Evolutionary conservation across 768 basidiomycete genomes (phyloP), one percentile per base, ranked within the genome.

Genomic region (Leccinum subgranulosum): DNA sequence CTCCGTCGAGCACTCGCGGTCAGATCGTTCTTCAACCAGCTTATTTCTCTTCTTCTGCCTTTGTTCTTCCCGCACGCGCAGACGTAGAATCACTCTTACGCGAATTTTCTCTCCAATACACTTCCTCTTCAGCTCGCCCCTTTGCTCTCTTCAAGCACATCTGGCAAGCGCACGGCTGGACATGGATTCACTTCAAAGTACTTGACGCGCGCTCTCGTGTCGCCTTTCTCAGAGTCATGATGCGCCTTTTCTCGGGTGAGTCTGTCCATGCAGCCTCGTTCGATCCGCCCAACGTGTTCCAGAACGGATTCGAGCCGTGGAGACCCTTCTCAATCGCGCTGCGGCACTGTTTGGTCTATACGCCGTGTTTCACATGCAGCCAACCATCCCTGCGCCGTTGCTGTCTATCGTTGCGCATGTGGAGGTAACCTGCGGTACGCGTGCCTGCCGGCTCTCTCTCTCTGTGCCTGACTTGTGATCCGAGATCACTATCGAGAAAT

Each of bases 21-120:
- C 82, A 85, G 23, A 69, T 86, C 60, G 73, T 81, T 39, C 72
- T 92, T 10, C 90, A 92, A 64, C 89, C 88, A 1, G 75, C 78
- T 19, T 92, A 88, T 70, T 93, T 90, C 67, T 87, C 89, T 0
- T 92, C 90, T 3, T 88, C 88, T 0, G 66, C 87, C 23, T 93
- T 86, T 69, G 83, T 90, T 9, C 72, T 81, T 19, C 74, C 83
- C 14, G 76, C 89, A 21, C 81, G 87, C 3, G 79, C 83, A 28
- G 91, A 94, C 69, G 77, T 92, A 28, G 70, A 76, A 3, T 66
- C 63, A 3, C 79, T 94, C 23, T 69, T 85, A 3, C 65, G 74
- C n/a, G 62, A 71, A 10, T 92, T 82, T 61, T 71, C 79, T 28
- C 78, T 82, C n/a, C 73, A 74, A 34, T 85, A 82, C 63, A 59